A percentile compares a stretch with the other conserved stretches of the same genome.
Conservation (phyloP, 2,329 filamentous ascomycete species). For the Colletotrichum lindemuthianum region DNA sequence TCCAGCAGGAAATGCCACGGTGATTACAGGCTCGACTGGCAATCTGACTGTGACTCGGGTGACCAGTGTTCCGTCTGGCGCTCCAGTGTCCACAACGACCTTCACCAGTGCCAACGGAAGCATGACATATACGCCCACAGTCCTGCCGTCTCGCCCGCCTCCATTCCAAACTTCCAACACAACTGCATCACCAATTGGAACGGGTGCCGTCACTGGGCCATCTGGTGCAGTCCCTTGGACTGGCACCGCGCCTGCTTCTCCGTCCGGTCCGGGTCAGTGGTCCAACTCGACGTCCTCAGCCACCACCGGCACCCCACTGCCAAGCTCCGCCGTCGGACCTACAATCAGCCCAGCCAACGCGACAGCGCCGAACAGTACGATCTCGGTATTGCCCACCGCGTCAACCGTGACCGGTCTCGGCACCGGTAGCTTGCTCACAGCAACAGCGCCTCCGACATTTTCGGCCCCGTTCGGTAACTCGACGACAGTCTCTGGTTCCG, state of each 20-base stretch:
- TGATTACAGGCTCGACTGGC: conserved; percentile 8
- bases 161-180: conserved; percentile 5
- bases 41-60: conserved; percentile 5
- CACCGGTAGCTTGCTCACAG: not conserved
- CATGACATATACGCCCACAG: not conserved
- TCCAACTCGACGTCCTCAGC: not conserved
- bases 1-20: conserved; percentile 10
- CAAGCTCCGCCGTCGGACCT: not conserved
- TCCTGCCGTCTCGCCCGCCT: not conserved
- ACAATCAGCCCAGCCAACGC: not conserved
- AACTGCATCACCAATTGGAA: not conserved
- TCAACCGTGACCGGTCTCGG: not conserved
- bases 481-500: conserved; percentile 5
- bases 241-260: not conserved
- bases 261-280: not conserved
- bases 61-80: not conserved
- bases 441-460: not conserved
- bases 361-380: not conserved
- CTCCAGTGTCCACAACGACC: conserved; percentile 1
- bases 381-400: not conserved
- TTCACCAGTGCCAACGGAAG: conserved; percentile 1
- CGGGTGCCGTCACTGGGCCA: not conserved
- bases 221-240: not conserved
- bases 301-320: not conserved
- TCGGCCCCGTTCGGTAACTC: conserved; percentile 18